A percentile compares a stretch with the other conserved stretches of the same genome.
Evolutionary conservation across 306 rosid genomes (phyloP).

Genomic region (Leucaena leucocephala): DNA sequence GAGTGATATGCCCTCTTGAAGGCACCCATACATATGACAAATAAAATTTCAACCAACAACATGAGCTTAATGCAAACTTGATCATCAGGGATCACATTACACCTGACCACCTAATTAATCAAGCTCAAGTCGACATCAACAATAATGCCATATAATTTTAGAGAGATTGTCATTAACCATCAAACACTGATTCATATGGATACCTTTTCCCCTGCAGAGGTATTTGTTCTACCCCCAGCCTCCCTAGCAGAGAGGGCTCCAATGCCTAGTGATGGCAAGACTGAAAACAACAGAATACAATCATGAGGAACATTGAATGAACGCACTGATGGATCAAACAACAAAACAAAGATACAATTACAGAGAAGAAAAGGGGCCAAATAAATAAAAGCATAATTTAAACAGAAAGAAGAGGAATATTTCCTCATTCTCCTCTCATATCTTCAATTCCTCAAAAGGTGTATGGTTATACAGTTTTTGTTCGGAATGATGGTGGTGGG

Average conservation of each 20-base stretch:
- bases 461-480: neutral
- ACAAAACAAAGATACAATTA: slow-evolving; percentile 4
- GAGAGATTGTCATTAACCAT: slow-evolving; percentile 13
- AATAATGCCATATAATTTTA: slow-evolving; percentile 21
- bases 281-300: slow-evolving; percentile 54
- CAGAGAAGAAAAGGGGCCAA: slow-evolving; percentile 8
- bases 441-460: neutral
- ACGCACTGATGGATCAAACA: slow-evolving; percentile 26
- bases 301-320: slow-evolving; percentile 34
- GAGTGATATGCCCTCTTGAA: neutral
- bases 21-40: neutral
- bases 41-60: neutral
- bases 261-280: slow-evolving; percentile 91
- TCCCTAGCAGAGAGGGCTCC: slow-evolving; percentile 91
- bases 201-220: slow-evolving; percentile 94
- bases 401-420: slow-evolving; percentile 12
- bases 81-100: neutral
- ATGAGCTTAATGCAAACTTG: neutral
- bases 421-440: neutral
- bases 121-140: slow-evolving; percentile 10
- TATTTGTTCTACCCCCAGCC: slow-evolving; percentile 96
- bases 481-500: neutral
- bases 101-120: neutral
- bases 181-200: slow-evolving; percentile 24
- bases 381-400: neutral